Evolutionary conservation across 495 filamentous ascomycete genomes (phyloP), one percentile per base, ranked within the genome.

Genomic region (Emericellopsis terricola): DNA sequence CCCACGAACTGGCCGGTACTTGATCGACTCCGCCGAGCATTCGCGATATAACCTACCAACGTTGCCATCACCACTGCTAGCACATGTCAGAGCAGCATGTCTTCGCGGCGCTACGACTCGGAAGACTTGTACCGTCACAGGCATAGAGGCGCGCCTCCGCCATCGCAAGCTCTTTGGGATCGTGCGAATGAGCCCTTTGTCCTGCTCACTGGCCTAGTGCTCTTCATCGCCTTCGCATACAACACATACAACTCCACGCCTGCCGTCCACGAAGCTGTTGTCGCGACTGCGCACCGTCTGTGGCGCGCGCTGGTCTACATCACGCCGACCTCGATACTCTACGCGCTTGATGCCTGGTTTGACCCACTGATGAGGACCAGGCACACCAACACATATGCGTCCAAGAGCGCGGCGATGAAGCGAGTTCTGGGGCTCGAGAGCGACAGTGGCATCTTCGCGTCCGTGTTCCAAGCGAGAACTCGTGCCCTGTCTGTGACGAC

Each of bases 351-450:
- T 41, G 42, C 40, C 33, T 53, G 51, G 50, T 39, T 60, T 19
- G 46, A 57, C 37, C 56, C 54, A 56, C 1, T 41, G 46, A 5
- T 46, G 44, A 40, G 37, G 38, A 30, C 40, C 24, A 24, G 19
- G 31, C 35, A 39, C 2, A 48, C 34, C 8, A 23, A 37, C 14
- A 55, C 42, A 38, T 64, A 71, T 49, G 64, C 59, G 15, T 57
- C 55, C 6, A 91, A 87, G 51, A 76, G 68, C 45, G 72, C 79
- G 39, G 62, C 68, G 5, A 64, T 87, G 54, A 57, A 65, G 43
- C 69, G 71, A 28, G 63, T 83, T 29, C 46, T 89, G 26, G 71
- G 80, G 0, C 46, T 86, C 35, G 69, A 78, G 32, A 65, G 56
- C 15, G 40, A 49, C 9, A 47, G 47, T n/a, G 47, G 55, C 19